Base-by-base conservation (phyloP, 2,329 filamentous ascomycete species). In the Claviceps cyperi region DNA sequence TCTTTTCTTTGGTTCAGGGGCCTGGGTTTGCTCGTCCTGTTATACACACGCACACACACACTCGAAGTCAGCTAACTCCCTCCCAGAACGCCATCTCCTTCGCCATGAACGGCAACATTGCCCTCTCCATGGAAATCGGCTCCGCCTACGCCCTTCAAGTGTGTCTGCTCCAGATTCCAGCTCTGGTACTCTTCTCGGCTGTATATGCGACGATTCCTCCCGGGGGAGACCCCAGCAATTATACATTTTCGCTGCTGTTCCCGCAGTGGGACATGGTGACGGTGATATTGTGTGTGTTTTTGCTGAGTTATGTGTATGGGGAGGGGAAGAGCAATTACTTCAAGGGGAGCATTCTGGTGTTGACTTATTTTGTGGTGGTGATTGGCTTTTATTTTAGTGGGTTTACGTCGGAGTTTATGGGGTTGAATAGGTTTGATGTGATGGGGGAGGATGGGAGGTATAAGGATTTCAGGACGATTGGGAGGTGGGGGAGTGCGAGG, bases 241-340 rank as follows among this genome's bases (percentile, higher is more conserved):
- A 84, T 62, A 86, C 81, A 0, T 92, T 92, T 64, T 86, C 81
- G 37, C 77, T 98, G 36, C 87, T 97, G 43, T 97, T 98, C 70
- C 92, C 92, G 1, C 92, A 98, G 66, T 98, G 91, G 91, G 92
- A 98, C 65, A 94, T 98, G 87, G 83, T 97, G 13, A 95, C 87
- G 0, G 88, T 97, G 15, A 95, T 97, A 52, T 71, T 98, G 15
- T 96, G 91, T 60, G 89, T 98, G 17, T 95, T 98, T 71, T 71
- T 98, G 51, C 80, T 98, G 56, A 95, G 89, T 60, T 95, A 97
- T 72, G 91, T 98, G 74, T 94, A 97, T 59, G 87, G 91, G 48
- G 92, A 98, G 69, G 92, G 92, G 40, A 98, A 98, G 79, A 97
- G 90, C 73, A 98, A 98, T 68, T 98, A 98, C 68, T 98, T 98